Percentiles rank a stretch among this genome's conserved stretches.
These are phyloP conservation scores for Senecio squalidus DNA, from an alignment of 140 eudicot genomes.

Conservation along the genomic window DNA sequence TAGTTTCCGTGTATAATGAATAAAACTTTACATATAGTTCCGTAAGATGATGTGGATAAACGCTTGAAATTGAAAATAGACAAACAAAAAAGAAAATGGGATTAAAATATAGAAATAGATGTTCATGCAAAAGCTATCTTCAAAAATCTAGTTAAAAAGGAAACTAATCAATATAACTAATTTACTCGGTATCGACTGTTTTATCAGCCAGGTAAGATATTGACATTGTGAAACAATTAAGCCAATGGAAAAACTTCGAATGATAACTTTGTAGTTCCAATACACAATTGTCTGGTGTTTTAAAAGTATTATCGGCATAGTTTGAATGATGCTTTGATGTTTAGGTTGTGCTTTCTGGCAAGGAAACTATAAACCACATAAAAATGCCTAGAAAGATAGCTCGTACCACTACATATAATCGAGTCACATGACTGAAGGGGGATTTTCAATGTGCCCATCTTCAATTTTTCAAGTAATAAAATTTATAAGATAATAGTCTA, in stretches of 20 bases:
- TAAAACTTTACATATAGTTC: constrained; percentile 4
- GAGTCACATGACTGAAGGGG: constrained; percentile 12
- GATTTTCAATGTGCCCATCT: too few relatives aligned
- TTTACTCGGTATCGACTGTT: too few relatives aligned
- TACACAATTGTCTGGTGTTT: too few relatives aligned
- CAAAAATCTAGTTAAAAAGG: too few relatives aligned
- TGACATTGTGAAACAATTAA: background rate
- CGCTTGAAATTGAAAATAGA: too few relatives aligned
- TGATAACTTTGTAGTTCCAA: too few relatives aligned
- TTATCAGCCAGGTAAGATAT: too few relatives aligned
- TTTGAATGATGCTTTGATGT: background rate
- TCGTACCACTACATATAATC: background rate
- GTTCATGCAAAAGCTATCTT: too few relatives aligned
- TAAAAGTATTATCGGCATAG: too few relatives aligned
- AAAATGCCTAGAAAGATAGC: background rate
- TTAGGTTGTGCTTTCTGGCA: background rate
- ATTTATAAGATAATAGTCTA: background rate
- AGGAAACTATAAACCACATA: background rate
- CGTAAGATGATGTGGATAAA: background rate
- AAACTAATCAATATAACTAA: too few relatives aligned
- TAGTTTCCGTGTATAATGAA: constrained; percentile 1
- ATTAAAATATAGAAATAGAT: too few relatives aligned
- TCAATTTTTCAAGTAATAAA: background rate
- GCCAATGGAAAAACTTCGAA: background rate
- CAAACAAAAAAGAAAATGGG: too few relatives aligned